Evolutionary conservation across 1,284 basidiomycete species (phyloP).

Genomic region (Thelephora terrestris): DNA sequence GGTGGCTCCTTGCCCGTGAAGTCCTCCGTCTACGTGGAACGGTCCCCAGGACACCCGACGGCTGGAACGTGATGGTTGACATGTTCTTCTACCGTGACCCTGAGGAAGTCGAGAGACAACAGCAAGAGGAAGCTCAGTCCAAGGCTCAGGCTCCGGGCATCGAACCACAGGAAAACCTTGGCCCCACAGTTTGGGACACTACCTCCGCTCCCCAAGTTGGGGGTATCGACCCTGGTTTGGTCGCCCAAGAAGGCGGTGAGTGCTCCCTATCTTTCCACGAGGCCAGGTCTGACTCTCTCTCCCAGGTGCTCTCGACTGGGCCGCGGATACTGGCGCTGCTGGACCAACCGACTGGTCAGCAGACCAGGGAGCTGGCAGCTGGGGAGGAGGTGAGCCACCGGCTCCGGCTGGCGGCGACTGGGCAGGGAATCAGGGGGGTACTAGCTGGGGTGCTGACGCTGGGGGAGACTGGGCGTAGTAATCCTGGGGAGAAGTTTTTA

Average conservation of each 20-base stretch:
- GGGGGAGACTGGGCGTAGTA: no score
- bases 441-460: no score
- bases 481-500: no score
- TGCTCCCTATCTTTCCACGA: background rate
- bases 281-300: slow-evolving; percentile 4
- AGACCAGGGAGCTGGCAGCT: slow-evolving; percentile 49
- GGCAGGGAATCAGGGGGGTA: no score
- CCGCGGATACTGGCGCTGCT: slow-evolving; percentile 50
- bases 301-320: slow-evolving; percentile 76
- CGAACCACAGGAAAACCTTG: slow-evolving; percentile 42
- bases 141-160: slow-evolving; percentile 53
- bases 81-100: slow-evolving; percentile 99
- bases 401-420: no score
- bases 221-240: slow-evolving; percentile 71
- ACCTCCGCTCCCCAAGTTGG: slow-evolving; percentile 56
- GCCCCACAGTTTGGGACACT: slow-evolving; percentile 70
- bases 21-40: slow-evolving; percentile 93
- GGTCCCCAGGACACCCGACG: slow-evolving; percentile 81
- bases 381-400: slow-evolving; percentile 40
- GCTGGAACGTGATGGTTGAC: slow-evolving; percentile 98
- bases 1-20: slow-evolving; percentile 98
- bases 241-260: slow-evolving; percentile 53
- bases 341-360: slow-evolving; percentile 77
- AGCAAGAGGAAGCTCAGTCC: slow-evolving; percentile 83
- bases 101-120: slow-evolving; percentile 97